These are phyloP conservation scores for Penstemon newberryi DNA, from an alignment of 257 asterid species.

Conservation along the genomic window DNA sequence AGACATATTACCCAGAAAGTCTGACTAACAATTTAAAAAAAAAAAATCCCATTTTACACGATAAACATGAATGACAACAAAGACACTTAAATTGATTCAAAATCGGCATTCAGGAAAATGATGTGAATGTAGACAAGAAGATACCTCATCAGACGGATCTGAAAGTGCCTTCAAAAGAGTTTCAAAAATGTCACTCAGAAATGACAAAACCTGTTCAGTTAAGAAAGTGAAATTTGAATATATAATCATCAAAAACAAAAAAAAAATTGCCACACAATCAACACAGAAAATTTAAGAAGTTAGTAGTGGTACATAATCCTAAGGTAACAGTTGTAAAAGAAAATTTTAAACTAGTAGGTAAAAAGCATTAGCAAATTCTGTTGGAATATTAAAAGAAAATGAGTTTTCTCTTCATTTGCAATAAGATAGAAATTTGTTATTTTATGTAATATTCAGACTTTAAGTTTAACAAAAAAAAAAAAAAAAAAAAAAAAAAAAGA, in stretches of 20 bases:
- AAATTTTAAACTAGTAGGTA: neutral
- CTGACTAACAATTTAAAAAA: neutral
- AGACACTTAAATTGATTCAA: neutral
- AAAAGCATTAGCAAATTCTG: neutral
- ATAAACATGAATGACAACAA: neutral
- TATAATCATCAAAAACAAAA: conserved; percentile 11
- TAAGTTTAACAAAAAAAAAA: too few species aligned
- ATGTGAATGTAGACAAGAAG: conserved; percentile 28
- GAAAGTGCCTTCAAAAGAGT: conserved; percentile 89
- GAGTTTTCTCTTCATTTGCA: neutral
- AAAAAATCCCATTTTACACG: neutral
- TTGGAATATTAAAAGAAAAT: neutral
- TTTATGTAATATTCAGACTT: neutral
- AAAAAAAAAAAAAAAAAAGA: neutral
- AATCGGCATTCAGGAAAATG: conserved; percentile 17
- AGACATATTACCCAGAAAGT: neutral
- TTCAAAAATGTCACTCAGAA: conserved; percentile 75
- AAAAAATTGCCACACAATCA: neutral
- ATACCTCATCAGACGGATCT: conserved; percentile 99
- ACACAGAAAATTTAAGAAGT: conserved; percentile 11
- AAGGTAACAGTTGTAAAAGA: conserved; percentile 5
- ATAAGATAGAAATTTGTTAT: conserved; percentile 9
- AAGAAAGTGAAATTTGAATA: conserved; percentile 24
- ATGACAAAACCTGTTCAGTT: conserved; percentile 72
- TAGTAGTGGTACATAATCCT: conserved; percentile 13